Percentiles rank a stretch among this genome's conserved stretches.
Conservation (phyloP, 2,329 filamentous ascomycete genomes). For the Tothia fuscella region DNA sequence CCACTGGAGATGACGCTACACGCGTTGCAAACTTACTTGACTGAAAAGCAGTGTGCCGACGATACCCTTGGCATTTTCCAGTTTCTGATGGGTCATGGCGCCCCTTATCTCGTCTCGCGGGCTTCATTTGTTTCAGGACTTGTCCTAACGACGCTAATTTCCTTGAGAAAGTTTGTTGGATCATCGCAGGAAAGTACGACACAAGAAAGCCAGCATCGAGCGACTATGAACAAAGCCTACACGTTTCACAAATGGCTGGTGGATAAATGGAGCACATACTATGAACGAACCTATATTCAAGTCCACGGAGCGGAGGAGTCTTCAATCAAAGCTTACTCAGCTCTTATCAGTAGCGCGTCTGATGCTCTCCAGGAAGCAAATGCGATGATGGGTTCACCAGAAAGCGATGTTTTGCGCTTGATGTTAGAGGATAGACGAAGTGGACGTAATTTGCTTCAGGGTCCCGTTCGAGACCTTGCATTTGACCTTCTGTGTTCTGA, state of each 20-base stretch:
- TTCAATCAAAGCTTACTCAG: slow-evolving; percentile 47
- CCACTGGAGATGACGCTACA: slow-evolving; percentile 84
- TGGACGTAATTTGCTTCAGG: slow-evolving; percentile 53
- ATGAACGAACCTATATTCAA: slow-evolving; percentile 14
- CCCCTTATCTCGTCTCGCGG: slow-evolving; percentile 47
- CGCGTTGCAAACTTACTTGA: slow-evolving; percentile 64
- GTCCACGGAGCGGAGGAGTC: slow-evolving; percentile 32
- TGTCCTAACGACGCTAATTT: slow-evolving; percentile 65
- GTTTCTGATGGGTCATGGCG: slow-evolving; percentile 65
- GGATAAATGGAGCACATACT: slow-evolving; percentile 15
- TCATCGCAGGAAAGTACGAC: slow-evolving; percentile 68
- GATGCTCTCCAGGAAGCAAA: slow-evolving; percentile 57
- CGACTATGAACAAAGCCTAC: slow-evolving; percentile 63
- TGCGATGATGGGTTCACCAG: slow-evolving; percentile 55
- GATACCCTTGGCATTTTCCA: slow-evolving; percentile 79
- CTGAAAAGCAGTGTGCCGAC: slow-evolving; percentile 76
- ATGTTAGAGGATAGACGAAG: slow-evolving; percentile 63
- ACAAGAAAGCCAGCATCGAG: slow-evolving; percentile 69
- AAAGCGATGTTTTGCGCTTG: slow-evolving; percentile 67
- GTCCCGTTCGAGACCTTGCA: slow-evolving; percentile 57
- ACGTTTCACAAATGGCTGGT: slow-evolving; percentile 70
- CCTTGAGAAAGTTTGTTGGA: slow-evolving; percentile 62
- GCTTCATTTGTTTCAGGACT: slow-evolving; percentile 75
- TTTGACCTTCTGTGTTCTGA: slow-evolving; percentile 61
- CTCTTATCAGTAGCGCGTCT: slow-evolving; percentile 57